These are phyloP conservation scores for Neofusicoccum laricinum DNA, from an alignment of 2,329 filamentous ascomycete genomes.

Conservation along the genomic window DNA sequence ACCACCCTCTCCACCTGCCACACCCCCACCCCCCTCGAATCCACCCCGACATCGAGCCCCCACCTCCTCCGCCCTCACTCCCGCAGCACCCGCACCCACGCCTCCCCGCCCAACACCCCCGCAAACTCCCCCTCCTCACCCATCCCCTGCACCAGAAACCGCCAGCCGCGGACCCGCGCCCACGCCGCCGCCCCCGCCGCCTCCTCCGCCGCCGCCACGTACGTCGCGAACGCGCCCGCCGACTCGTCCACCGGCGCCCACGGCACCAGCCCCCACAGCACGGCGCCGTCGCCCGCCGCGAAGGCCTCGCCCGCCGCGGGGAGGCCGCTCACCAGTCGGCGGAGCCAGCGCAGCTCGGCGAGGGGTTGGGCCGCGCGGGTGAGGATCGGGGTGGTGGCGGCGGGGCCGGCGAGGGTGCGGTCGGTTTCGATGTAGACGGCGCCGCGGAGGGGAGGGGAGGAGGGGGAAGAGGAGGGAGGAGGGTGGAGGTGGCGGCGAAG, in stretches of 20 bases:
- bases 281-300: slow-evolving; percentile 44
- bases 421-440: slow-evolving; percentile 85
- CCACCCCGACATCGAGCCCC: slow-evolving; percentile 80
- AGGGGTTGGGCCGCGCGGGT: slow-evolving; percentile 44
- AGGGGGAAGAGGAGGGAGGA: neutral
- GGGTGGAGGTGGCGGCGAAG: slow-evolving; percentile 21
- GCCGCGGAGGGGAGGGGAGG: slow-evolving; percentile 40
- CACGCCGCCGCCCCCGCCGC: slow-evolving; percentile 61
- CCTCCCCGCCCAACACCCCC: slow-evolving; percentile 44
- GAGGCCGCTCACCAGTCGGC: slow-evolving; percentile 61
- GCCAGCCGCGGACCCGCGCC: slow-evolving; percentile 70
- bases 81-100: slow-evolving; percentile 60
- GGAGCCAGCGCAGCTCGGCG: slow-evolving; percentile 60
- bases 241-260: slow-evolving; percentile 82
- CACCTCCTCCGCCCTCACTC: slow-evolving; percentile 67
- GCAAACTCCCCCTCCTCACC: slow-evolving; percentile 34
- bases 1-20: slow-evolving; percentile 49
- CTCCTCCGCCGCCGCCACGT: slow-evolving; percentile 61
- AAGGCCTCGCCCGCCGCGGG: slow-evolving; percentile 62
- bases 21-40: slow-evolving; percentile 72
- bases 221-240: slow-evolving; percentile 57
- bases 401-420: slow-evolving; percentile 27
- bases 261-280: slow-evolving; percentile 66
- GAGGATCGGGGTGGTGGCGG: slow-evolving; percentile 42
- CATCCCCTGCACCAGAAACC: slow-evolving; percentile 71